These are phyloP conservation scores for Penicillium turbatum DNA, from an alignment of 495 filamentous ascomycete species.

Conservation along the genomic window DNA sequence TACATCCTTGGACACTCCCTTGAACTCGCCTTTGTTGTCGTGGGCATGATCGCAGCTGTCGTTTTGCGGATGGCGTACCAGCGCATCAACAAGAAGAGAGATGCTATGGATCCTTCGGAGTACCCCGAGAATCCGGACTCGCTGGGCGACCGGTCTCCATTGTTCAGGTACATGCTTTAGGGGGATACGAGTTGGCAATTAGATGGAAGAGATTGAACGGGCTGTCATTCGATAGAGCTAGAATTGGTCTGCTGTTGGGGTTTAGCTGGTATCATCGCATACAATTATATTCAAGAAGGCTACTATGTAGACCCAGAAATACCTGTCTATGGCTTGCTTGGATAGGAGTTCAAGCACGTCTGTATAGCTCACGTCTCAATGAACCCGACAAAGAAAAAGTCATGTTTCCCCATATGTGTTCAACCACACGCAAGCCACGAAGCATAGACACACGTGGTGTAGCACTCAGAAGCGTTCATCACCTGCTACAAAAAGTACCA, in stretches of 20 bases:
- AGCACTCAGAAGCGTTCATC: too few species aligned
- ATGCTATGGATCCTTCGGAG: slow-evolving; percentile 42
- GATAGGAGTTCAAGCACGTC: too few species aligned
- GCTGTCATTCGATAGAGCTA: background rate
- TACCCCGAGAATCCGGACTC: slow-evolving; percentile 53
- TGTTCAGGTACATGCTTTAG: slow-evolving; percentile 58
- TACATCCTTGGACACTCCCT: slow-evolving; percentile 66
- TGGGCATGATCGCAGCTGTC: slow-evolving; percentile 55
- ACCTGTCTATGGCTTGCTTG: too few species aligned
- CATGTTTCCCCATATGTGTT: too few species aligned
- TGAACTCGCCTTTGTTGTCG: slow-evolving; percentile 62
- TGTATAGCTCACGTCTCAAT: too few species aligned
- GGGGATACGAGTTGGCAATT: background rate
- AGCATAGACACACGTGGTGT: too few species aligned
- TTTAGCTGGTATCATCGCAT: background rate
- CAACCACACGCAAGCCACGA: too few species aligned
- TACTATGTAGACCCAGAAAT: background rate
- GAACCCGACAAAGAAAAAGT: too few species aligned
- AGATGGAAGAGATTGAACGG: background rate
- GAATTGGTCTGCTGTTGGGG: background rate
- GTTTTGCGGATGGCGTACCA: slow-evolving; percentile 54
- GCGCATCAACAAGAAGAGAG: slow-evolving; percentile 57
- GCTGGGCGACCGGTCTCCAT: slow-evolving; percentile 59
- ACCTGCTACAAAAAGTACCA: too few species aligned
- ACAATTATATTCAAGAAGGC: background rate